Evolutionary conservation across 176 grass and related monocot species (phyloP).

Genomic region (Calamus simplicifolius): DNA sequence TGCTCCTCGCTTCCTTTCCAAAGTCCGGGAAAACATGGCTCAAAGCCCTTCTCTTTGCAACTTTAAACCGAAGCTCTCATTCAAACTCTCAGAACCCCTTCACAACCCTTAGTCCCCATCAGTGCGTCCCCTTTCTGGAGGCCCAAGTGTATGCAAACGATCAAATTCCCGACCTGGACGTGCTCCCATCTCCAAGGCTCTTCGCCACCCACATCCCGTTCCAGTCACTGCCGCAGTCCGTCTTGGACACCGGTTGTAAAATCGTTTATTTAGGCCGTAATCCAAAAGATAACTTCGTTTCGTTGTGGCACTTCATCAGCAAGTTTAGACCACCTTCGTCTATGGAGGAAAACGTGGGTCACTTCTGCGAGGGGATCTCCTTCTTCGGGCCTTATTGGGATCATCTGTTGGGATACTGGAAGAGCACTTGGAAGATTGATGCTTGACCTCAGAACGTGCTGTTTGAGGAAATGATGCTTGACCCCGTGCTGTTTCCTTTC

Average conservation of each 20-base stretch:
- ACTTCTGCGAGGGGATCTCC: no score
- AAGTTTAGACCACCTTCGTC: background rate
- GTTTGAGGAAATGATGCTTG: no score
- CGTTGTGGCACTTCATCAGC: conserved; percentile 11
- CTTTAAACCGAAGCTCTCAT: no score
- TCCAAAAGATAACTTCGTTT: conserved; percentile 20
- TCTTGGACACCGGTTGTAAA: background rate
- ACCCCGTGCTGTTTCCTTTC: no score
- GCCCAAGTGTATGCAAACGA: background rate
- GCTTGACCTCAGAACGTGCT: background rate
- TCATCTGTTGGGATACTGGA: no score
- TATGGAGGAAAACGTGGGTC: background rate
- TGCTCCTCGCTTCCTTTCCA: no score
- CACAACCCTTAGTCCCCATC: background rate
- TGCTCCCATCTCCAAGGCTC: conserved; percentile 1
- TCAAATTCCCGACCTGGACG: background rate
- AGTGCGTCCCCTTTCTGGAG: conserved; percentile 18
- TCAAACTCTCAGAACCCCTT: background rate
- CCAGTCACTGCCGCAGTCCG: conserved; percentile 2
- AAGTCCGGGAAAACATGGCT: no score
- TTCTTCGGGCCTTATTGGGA: no score
- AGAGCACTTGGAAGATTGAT: no score
- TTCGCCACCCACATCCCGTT: conserved; percentile 13
- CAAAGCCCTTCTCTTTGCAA: no score
- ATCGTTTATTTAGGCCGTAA: conserved; percentile 11